These are phyloP conservation scores for Phylloporus arenicola DNA, from an alignment of 768 basidiomycete genomes.

Conservation along the genomic window DNA sequence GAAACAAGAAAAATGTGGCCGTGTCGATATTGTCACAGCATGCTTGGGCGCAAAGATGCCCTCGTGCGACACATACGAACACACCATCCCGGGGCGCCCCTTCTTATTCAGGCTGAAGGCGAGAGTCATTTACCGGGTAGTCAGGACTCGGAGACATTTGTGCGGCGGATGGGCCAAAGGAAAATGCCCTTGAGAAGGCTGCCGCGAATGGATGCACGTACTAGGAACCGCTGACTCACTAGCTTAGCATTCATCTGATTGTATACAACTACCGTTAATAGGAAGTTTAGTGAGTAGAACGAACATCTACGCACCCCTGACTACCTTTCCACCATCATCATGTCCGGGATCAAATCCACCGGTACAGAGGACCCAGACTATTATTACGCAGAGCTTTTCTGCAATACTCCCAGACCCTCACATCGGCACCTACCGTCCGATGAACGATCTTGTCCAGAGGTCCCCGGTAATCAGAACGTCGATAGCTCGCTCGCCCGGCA, in stretches of 20 bases:
- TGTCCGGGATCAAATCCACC: no score
- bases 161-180: constrained; percentile 6
- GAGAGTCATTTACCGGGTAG: not conserved
- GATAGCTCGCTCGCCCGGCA: no score
- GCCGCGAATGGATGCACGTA: constrained; percentile 4
- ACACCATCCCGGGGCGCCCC: constrained; percentile 5
- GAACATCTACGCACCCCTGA: no score
- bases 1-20: constrained; percentile 25
- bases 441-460: no score
- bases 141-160: not conserved
- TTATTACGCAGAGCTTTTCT: no score
- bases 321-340: no score
- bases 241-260: not conserved
- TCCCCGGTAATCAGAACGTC: no score
- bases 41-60: constrained; percentile 24
- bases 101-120: not conserved
- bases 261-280: not conserved
- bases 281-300: no score
- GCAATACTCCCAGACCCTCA: no score
- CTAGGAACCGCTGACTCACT: not conserved
- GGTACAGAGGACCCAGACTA: no score
- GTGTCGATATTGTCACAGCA: constrained; percentile 16
- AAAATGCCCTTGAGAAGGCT: constrained; percentile 2
- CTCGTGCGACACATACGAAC: constrained; percentile 21
- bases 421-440: no score